Conservation (phyloP, 2,329 filamentous ascomycete genomes). For the Talaromyces amestolkiae region DNA sequence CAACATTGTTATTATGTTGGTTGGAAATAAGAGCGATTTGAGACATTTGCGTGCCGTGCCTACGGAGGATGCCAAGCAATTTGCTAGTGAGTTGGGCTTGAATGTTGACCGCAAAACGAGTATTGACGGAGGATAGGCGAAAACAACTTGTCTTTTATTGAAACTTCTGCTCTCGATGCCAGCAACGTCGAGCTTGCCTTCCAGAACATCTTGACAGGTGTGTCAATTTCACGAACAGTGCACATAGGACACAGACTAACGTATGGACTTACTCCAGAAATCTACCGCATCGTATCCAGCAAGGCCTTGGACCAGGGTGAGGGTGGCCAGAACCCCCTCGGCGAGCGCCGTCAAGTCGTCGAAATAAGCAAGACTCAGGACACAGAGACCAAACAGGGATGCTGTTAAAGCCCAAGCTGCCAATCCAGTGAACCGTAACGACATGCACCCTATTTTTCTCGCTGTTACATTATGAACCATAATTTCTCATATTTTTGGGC, state of each 20-base stretch:
- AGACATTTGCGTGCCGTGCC: slow-evolving; percentile 94
- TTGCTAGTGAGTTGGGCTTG: slow-evolving; percentile 71
- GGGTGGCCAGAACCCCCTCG: slow-evolving; percentile 72
- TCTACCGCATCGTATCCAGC: slow-evolving; percentile 98
- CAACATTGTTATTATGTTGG: slow-evolving; percentile 99
- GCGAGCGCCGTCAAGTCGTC: slow-evolving; percentile 73
- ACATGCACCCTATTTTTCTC: slow-evolving; percentile 25
- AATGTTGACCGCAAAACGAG: neutral
- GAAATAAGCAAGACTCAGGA: slow-evolving; percentile 83
- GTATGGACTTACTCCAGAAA: slow-evolving; percentile 60
- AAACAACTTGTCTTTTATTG: slow-evolving; percentile 98
- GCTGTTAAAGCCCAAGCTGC: slow-evolving; percentile 34
- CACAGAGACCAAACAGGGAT: slow-evolving; percentile 65
- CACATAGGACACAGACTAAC: slow-evolving; percentile 20
- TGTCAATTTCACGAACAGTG: slow-evolving; percentile 26
- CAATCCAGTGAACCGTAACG: slow-evolving; percentile 21
- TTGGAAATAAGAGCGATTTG: slow-evolving; percentile 99
- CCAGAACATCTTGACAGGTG: slow-evolving; percentile 98
- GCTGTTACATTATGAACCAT: slow-evolving; percentile 39
- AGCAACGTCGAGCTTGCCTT: slow-evolving; percentile 99
- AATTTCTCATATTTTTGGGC: slow-evolving; percentile 38
- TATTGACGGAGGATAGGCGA: slow-evolving; percentile 62
- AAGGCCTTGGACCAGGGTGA: slow-evolving; percentile 94
- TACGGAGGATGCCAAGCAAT: slow-evolving; percentile 95
- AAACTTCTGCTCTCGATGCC: slow-evolving; percentile 96